A percentile compares a stretch with the other conserved stretches of the same genome.
phyloP scores from a whole-genome alignment of 116 monocot species.

The Thalassia testudinum region DNA sequence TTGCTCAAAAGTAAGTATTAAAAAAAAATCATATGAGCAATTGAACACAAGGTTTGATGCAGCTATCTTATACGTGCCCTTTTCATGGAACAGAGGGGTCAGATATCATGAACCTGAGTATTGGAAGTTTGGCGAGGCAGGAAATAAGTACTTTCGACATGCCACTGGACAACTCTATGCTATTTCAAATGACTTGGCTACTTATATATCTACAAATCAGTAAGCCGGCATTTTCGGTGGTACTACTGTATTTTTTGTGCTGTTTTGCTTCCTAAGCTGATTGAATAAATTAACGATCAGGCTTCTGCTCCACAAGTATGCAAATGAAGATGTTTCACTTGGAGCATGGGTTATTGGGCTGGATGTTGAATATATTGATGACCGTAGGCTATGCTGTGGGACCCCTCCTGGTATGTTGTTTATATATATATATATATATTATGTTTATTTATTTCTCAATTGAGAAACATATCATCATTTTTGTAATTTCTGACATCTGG shows the following conservation, averaged over 20 bases:
- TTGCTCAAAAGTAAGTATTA: conserved; percentile 76
- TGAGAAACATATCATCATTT: too few relatives aligned
- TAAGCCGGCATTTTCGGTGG: conserved; percentile 14
- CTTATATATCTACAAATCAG: conserved; percentile 83
- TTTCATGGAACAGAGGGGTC: conserved; percentile 50
- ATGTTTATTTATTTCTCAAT: too few relatives aligned
- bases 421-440: background rate
- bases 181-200: conserved; percentile 82
- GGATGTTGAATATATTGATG: conserved; percentile 87
- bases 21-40: background rate
- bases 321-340: conserved; percentile 92
- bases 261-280: too few relatives aligned
- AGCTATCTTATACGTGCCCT: background rate
- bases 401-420: conserved; percentile 63
- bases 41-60: background rate
- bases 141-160: conserved; percentile 95
- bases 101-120: conserved; percentile 94
- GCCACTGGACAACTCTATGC: conserved; percentile 95
- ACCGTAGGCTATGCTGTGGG: conserved; percentile 80
- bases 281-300: conserved; percentile 10
- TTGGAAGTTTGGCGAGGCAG: conserved; percentile 95
- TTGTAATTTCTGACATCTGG: too few relatives aligned
- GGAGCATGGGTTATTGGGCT: conserved; percentile 92
- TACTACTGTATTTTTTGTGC: background rate
- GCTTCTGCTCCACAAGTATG: conserved; percentile 85